Conservation (phyloP, 2,329 filamentous ascomycete genomes). For the Neonectria hederae region DNA sequence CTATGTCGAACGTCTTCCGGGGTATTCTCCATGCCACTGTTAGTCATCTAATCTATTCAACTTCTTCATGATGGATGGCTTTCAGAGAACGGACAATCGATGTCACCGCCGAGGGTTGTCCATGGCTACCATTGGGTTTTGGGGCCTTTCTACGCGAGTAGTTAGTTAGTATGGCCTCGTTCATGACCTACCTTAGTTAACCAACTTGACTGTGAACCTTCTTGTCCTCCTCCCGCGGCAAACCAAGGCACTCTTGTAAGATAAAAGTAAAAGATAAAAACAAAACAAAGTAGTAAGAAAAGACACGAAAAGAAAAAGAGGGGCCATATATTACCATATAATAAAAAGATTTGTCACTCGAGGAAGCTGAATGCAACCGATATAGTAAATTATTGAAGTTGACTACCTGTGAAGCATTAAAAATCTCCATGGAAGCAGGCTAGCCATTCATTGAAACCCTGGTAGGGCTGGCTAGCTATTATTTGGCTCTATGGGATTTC, state of each 20-base stretch:
- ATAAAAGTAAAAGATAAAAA: background rate
- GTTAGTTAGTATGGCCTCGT: background rate
- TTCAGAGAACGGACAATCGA: background rate
- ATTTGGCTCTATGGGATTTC: background rate
- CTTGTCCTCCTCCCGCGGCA: background rate
- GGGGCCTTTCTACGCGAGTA: background rate
- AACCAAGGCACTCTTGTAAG: background rate
- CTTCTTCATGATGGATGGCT: background rate
- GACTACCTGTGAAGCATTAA: constrained; percentile 9
- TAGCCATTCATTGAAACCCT: background rate
- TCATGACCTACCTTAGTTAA: background rate
- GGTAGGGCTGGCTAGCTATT: constrained; percentile 2
- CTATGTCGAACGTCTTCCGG: background rate
- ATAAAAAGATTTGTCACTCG: background rate
- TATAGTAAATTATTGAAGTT: background rate
- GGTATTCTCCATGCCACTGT: background rate
- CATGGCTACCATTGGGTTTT: background rate
- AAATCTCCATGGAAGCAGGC: constrained; percentile 20
- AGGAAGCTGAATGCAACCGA: background rate
- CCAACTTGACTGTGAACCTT: background rate
- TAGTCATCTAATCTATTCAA: background rate
- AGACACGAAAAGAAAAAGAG: background rate
- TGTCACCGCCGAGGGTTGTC: background rate
- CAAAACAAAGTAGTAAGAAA: background rate
- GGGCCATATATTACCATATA: background rate